These are phyloP conservation scores for Croton setiger DNA, from an alignment of 441 rosid species.

Conservation along the genomic window DNA sequence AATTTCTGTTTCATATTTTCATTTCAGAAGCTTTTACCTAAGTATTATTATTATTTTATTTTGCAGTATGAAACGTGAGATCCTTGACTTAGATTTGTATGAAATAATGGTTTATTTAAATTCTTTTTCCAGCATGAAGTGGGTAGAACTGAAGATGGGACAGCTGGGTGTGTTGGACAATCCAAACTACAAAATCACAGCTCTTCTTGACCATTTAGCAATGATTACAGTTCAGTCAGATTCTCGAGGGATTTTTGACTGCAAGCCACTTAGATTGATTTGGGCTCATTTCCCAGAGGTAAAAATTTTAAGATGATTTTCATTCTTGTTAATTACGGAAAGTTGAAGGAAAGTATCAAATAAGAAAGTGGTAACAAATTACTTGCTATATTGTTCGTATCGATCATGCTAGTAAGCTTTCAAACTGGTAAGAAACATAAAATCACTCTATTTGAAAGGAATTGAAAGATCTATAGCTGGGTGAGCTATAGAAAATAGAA, in stretches of 20 bases:
- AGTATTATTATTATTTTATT: no score
- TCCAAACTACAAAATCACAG: constrained; percentile 89
- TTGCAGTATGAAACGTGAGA: neutral
- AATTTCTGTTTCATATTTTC: neutral
- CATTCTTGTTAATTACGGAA: neutral
- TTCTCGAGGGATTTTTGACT: constrained; percentile 77
- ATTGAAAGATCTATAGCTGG: neutral
- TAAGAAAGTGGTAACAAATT: neutral
- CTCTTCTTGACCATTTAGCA: constrained; percentile 87
- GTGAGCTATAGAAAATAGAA: neutral
- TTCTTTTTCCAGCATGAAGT: constrained; percentile 72
- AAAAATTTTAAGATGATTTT: constrained; percentile 9
- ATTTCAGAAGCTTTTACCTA: neutral
- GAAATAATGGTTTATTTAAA: neutral
- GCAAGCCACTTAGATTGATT: constrained; percentile 92
- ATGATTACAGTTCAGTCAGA: constrained; percentile 96
- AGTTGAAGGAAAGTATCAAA: neutral
- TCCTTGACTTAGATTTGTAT: neutral
- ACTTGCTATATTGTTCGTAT: neutral
- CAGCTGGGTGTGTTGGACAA: constrained; percentile 85
- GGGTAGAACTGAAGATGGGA: constrained; percentile 98
- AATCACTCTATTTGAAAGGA: neutral
- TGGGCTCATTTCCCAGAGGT: constrained; percentile 95
- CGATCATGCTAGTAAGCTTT: neutral
- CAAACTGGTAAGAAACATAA: no score